These are phyloP conservation scores for Populus euphratica DNA, from an alignment of 345 rosid genomes.

Conservation along the genomic window DNA sequence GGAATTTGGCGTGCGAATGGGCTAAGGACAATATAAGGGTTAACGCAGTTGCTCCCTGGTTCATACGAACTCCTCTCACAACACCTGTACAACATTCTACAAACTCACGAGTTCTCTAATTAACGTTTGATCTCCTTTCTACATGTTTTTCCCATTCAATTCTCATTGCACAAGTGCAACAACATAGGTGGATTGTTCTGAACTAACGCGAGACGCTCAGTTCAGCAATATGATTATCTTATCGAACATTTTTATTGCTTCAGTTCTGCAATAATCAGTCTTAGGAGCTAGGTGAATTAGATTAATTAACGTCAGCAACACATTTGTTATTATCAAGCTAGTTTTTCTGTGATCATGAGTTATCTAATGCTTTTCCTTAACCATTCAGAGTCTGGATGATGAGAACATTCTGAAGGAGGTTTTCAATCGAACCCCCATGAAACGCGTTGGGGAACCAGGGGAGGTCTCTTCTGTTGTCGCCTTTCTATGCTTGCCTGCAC, in stretches of 20 bases:
- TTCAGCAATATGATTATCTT: no score
- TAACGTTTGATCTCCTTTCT: not conserved
- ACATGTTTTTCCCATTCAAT: not conserved
- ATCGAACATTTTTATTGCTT: no score
- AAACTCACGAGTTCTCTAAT: not conserved
- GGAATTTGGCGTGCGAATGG: conserved; percentile 1
- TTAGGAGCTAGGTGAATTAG: no score
- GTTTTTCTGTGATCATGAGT: no score
- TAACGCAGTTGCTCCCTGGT: not conserved
- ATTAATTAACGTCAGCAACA: no score
- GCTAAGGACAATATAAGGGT: conserved; percentile 4
- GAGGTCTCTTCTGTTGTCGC: not conserved
- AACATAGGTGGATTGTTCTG: no score
- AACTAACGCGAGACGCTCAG: no score
- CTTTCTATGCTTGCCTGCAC: not conserved
- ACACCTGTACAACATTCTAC: not conserved
- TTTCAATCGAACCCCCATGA: not conserved
- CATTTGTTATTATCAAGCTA: no score
- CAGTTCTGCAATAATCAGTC: no score
- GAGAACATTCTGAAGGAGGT: not conserved
- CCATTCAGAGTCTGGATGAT: not conserved
- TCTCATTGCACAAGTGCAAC: no score
- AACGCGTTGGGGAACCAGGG: not conserved
- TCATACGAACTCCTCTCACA: not conserved
- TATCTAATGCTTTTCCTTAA: not conserved